A percentile compares a stretch with the other conserved stretches of the same genome.
These are phyloP conservation scores for Terfezia boudieri DNA, from an alignment of 495 filamentous ascomycete species.

Conservation along the genomic window DNA sequence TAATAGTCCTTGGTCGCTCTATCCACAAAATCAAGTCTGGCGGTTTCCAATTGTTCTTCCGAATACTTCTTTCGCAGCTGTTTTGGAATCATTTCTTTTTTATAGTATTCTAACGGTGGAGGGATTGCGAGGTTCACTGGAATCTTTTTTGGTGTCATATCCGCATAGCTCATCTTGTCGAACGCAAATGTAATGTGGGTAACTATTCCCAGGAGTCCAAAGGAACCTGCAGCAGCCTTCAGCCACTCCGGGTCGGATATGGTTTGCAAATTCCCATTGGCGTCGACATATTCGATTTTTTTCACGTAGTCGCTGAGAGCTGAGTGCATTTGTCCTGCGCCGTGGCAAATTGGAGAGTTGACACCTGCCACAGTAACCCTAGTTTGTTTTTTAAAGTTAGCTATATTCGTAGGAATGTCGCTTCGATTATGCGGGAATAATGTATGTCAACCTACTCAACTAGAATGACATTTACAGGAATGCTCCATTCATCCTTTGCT, in stretches of 20 bases:
- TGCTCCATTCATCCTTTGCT: conserved; percentile 21
- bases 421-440: not conserved
- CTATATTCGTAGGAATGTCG: not conserved
- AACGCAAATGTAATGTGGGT: conserved; percentile 33
- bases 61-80: conserved; percentile 20
- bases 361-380: conserved; percentile 29
- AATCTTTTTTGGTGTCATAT: conserved; percentile 25
- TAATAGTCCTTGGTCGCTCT: conserved; percentile 27
- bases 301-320: conserved; percentile 29
- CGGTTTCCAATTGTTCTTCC: conserved; percentile 15
- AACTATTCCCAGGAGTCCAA: conserved; percentile 30
- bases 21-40: conserved; percentile 18
- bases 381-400: not conserved
- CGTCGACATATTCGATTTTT: conserved; percentile 30
- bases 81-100: conserved; percentile 19
- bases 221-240: conserved; percentile 28
- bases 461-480: conserved; percentile 29
- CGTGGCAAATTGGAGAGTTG: conserved; percentile 33
- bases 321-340: conserved; percentile 24
- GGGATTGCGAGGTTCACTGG: conserved; percentile 27
- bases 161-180: conserved; percentile 29
- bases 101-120: conserved; percentile 17
- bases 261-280: conserved; percentile 24
- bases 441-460: conserved; percentile 21
- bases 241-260: conserved; percentile 24